Conservation (phyloP, 73 alveolate species). For the Tetrahymena elliotti region DNA sequence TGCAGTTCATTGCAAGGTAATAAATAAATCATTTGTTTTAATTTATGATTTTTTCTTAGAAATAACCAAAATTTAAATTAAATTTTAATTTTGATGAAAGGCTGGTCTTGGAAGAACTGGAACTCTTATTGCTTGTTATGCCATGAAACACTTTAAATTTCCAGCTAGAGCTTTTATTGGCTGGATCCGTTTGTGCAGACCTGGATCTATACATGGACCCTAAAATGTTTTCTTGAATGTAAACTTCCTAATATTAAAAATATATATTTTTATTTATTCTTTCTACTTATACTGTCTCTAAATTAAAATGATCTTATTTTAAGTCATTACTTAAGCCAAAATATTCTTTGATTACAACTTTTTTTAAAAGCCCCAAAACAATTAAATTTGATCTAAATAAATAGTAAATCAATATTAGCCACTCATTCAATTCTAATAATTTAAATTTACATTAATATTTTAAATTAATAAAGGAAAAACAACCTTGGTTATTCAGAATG, state of each 20-base stretch:
- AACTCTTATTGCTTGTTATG: conserved; percentile 80
- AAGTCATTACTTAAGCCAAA: not conserved
- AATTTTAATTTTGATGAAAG: conserved; percentile 16
- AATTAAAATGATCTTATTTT: not conserved
- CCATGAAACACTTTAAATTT: conserved; percentile 63
- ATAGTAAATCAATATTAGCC: not conserved
- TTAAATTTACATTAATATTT: not conserved
- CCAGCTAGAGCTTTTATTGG: not conserved
- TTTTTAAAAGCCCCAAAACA: not conserved
- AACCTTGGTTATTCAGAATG: not conserved
- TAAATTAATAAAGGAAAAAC: not conserved
- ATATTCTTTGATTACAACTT: not conserved
- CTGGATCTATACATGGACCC: not conserved
- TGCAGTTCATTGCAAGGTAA: not conserved
- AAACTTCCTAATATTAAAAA: not conserved
- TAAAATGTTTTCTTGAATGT: not conserved
- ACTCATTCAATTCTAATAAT: not conserved
- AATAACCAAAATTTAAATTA: not conserved
- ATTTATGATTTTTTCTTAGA: not conserved
- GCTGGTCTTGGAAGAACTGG: conserved; percentile 99
- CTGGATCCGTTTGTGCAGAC: not conserved
- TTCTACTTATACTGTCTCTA: not conserved
- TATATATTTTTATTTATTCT: too few species aligned
- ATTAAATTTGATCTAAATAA: not conserved
- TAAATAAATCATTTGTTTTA: not conserved